A percentile compares a stretch with the other conserved stretches of the same genome.
phyloP scores from a whole-genome alignment of 192 early-diverging fungal genomes.

The Backusella australiensis region DNA sequence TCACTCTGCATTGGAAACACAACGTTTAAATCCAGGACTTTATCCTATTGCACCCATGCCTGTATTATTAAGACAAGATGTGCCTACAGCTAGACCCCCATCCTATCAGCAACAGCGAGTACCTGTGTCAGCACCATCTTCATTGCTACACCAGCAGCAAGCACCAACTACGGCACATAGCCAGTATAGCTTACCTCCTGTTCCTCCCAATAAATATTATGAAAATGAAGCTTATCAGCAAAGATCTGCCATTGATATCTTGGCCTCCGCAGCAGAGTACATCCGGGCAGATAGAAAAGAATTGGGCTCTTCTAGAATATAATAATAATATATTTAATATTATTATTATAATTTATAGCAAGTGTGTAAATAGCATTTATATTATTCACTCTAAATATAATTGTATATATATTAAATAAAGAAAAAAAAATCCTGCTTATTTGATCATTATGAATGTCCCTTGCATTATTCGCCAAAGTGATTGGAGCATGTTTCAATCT shows the following conservation, averaged over 20 bases:
- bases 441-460: neutral
- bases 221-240: conserved; percentile 4
- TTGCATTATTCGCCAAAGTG: neutral
- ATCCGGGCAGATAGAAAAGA: conserved; percentile 20
- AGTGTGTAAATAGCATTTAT: conserved; percentile 1
- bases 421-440: neutral
- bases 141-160: neutral
- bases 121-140: neutral
- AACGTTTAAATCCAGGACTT: conserved; percentile 3
- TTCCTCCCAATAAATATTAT: neutral
- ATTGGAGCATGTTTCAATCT: conserved; percentile 1
- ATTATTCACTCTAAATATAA: neutral
- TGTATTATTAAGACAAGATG: neutral
- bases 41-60: conserved; percentile 17
- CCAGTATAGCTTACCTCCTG: neutral
- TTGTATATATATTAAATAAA: neutral
- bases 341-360: neutral
- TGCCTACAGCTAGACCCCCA: neutral
- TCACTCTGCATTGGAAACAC: neutral
- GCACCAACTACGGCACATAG: neutral
- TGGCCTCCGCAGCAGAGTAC: conserved; percentile 29
- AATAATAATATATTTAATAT: neutral
- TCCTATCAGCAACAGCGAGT: neutral
- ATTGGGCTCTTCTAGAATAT: conserved; percentile 4
- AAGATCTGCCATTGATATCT: conserved; percentile 27